Percentiles rank a stretch among this genome's conserved stretches.
Evolutionary conservation across 179 eudicot species (phyloP).

Genomic region (Amaranthus tricolor): DNA sequence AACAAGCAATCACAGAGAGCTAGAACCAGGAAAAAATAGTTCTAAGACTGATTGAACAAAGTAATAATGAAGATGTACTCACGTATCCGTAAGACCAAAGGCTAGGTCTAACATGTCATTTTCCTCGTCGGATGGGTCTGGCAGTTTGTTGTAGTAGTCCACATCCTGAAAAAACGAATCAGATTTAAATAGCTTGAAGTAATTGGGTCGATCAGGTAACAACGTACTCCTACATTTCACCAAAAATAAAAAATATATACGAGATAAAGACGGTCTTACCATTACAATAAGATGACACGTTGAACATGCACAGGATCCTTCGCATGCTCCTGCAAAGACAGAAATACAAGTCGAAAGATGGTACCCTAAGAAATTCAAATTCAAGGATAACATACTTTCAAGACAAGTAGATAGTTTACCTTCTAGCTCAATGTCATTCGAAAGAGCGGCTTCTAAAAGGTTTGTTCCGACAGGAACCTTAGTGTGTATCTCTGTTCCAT

Average conservation of each 20-base stretch:
- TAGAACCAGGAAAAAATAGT: background rate
- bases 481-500: constrained; percentile 65
- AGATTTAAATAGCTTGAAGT: background rate
- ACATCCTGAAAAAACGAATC: constrained; percentile 43
- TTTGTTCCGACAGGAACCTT: constrained; percentile 87
- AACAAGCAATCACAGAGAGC: constrained; percentile 15
- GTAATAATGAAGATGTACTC: constrained; percentile 23
- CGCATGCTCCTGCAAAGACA: constrained; percentile 43
- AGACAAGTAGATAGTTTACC: constrained; percentile 37
- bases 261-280: constrained; percentile 28
- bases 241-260: background rate
- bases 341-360: background rate
- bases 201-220: background rate
- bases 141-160: constrained; percentile 75
- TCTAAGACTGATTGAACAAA: background rate
- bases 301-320: constrained; percentile 55
- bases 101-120: constrained; percentile 99
- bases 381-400: background rate
- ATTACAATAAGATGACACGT: constrained; percentile 48
- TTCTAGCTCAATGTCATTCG: constrained; percentile 80
- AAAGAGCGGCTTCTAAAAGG: constrained; percentile 92
- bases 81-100: constrained; percentile 91
- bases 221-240: background rate
- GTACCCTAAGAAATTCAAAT: background rate
- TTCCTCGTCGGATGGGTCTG: constrained; percentile 91